phyloP scores from a whole-genome alignment of 306 rosid genomes.

The Delonix regia region DNA sequence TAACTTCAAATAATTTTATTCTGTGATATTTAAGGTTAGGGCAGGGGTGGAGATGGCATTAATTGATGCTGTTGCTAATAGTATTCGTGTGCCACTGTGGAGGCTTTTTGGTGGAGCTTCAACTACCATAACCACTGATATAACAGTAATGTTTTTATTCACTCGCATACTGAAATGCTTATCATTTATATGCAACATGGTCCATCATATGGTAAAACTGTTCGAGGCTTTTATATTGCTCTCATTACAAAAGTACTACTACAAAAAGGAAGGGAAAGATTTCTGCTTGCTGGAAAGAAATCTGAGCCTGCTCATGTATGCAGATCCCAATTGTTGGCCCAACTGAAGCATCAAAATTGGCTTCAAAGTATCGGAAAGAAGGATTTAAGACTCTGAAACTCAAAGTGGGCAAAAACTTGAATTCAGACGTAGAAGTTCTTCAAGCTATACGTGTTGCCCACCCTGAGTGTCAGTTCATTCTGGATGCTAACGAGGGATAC shows the following conservation, averaged over 20 bases:
- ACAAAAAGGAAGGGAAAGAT: background rate
- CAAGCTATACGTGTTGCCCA: constrained; percentile 76
- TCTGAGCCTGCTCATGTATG: constrained; percentile 38
- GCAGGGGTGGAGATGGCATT: constrained; percentile 97
- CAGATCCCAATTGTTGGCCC: constrained; percentile 93
- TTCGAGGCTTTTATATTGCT: background rate
- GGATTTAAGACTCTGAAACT: constrained; percentile 86
- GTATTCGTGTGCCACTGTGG: constrained; percentile 86
- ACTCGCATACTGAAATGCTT: constrained; percentile 21
- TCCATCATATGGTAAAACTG: background rate
- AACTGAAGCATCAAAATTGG: constrained; percentile 77
- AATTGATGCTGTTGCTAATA: constrained; percentile 84
- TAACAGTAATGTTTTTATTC: constrained; percentile 64
- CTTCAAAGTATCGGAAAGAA: constrained; percentile 71
- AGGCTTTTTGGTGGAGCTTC: constrained; percentile 94
- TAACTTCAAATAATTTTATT: background rate
- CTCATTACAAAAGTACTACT: background rate
- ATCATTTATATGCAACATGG: background rate
- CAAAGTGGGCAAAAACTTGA: constrained; percentile 87
- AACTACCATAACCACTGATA: constrained; percentile 76
- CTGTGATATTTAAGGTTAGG: constrained; percentile 76
- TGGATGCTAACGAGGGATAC: constrained; percentile 96
- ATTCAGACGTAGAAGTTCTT: constrained; percentile 83
- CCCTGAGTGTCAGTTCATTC: constrained; percentile 78
- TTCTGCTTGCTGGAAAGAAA: constrained; percentile 17